Conservation (phyloP, 331 rosid genomes). For the Acacia pycnantha region DNA sequence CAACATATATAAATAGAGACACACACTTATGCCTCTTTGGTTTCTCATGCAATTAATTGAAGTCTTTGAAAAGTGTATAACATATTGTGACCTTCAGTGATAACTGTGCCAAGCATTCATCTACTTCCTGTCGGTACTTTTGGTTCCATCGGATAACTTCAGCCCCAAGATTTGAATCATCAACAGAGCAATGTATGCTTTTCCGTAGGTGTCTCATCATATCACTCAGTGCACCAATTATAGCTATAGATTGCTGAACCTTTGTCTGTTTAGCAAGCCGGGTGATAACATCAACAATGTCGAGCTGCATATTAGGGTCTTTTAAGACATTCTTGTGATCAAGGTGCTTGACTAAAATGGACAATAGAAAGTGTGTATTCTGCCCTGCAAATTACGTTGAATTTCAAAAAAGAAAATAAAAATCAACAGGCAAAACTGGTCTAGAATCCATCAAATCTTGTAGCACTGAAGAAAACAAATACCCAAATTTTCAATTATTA, state of each 20-base stretch:
- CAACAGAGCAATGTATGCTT: slow-evolving; percentile 86
- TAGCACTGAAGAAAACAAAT: slow-evolving; percentile 30
- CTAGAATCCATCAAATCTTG: slow-evolving; percentile 5
- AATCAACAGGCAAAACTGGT: not conserved
- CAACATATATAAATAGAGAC: not conserved
- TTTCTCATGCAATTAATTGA: too few relatives aligned
- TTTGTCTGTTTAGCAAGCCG: slow-evolving; percentile 73
- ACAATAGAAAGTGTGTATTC: slow-evolving; percentile 78
- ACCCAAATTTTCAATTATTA: slow-evolving; percentile 80
- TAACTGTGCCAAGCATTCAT: slow-evolving; percentile 83
- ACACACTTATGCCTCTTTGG: slow-evolving; percentile 8
- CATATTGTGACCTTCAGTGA: slow-evolving; percentile 68
- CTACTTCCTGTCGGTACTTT: slow-evolving; percentile 67
- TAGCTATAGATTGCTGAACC: slow-evolving; percentile 78
- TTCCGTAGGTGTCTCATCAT: slow-evolving; percentile 90
- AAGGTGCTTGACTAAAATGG: slow-evolving; percentile 90
- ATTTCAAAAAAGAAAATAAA: slow-evolving; percentile 11
- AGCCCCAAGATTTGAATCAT: slow-evolving; percentile 68
- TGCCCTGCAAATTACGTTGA: slow-evolving; percentile 62
- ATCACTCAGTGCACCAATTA: slow-evolving; percentile 82
- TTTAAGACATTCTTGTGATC: slow-evolving; percentile 93
- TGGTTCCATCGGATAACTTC: slow-evolving; percentile 81
- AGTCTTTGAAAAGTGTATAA: not conserved
- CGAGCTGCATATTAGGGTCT: slow-evolving; percentile 84
- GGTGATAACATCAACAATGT: slow-evolving; percentile 73